Evolutionary conservation across 1,284 basidiomycete genomes (phyloP), one percentile per base, ranked within the genome.

Genomic region (Cryptococcus sp.): DNA sequence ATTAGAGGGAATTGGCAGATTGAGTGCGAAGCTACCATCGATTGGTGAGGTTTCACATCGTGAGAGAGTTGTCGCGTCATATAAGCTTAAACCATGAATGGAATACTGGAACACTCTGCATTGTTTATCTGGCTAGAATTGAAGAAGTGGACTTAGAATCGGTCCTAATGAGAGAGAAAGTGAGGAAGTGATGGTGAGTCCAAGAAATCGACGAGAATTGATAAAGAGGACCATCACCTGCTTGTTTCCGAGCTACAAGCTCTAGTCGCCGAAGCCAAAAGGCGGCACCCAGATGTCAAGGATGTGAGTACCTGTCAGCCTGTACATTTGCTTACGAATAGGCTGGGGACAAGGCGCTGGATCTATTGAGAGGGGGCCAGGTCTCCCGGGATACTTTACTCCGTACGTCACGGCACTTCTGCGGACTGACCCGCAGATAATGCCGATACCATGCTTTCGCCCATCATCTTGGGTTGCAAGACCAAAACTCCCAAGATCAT

Each of bases 401-500:
- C 5, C 43, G 67, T 69, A 41, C 52, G 64, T 55, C 18, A 7
- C 11, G 11, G 28, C 14, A 23, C 19, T 18, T 14, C 3, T 18
- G 22, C 25, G 2, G 3, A 32, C 19, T 14, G 22, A 14, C 1
- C 16, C 36, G 19, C 18, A 39, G 82, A 84, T 16, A 85, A 89
- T 66, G 83, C 87, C 3, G 83, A 88, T 50, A 86, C 87, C 50
- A 80, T 98, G 22, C 81, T 98, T 25, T 80, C 83, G 46, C 93
- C 96, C 0, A 85, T 98, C 2, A 89, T 93, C 66, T 89, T 96
- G 81, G 92, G 91, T 46, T 94, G 92, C 70, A 85, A 86, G 43
- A 96, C 91, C 10, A 91, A 88, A 76, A 89, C 92, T 60, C 84
- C 88, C 2, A 98, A 98, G 80, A 88, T 97, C 45, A 86, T 97